A percentile compares a stretch with the other conserved stretches of the same genome.
Evolutionary conservation across 768 basidiomycete species (phyloP).

Genomic region (Cystofilobasidium macerans): DNA sequence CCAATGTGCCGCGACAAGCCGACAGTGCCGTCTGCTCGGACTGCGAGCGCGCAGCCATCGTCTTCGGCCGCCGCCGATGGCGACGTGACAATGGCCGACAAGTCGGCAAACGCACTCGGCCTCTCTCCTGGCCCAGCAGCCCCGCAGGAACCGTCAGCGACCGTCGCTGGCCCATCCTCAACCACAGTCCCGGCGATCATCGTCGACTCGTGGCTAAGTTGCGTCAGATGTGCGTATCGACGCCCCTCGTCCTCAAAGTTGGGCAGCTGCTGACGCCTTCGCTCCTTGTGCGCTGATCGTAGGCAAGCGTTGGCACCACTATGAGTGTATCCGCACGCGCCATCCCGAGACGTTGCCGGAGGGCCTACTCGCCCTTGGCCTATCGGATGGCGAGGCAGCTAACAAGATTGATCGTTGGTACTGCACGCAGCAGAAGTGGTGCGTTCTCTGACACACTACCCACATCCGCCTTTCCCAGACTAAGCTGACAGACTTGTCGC

Average conservation of each 20-base stretch:
- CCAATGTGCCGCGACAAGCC: background rate
- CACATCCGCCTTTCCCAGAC: background rate
- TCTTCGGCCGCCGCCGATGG: too few relatives aligned
- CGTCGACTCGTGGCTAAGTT: background rate
- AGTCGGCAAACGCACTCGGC: too few relatives aligned
- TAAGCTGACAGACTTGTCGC: background rate
- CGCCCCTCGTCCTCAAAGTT: background rate
- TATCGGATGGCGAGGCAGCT: constrained; percentile 1
- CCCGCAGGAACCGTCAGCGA: too few relatives aligned
- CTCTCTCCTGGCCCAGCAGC: too few relatives aligned
- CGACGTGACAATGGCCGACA: too few relatives aligned
- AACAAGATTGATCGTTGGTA: constrained; percentile 24
- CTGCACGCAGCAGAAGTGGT: constrained; percentile 14
- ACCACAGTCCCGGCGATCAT: too few relatives aligned
- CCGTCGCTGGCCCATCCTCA: too few relatives aligned
- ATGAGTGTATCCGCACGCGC: constrained; percentile 9
- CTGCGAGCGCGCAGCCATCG: too few relatives aligned
- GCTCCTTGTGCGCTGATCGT: background rate
- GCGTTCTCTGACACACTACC: background rate
- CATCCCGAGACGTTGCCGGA: background rate
- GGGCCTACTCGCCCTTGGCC: background rate
- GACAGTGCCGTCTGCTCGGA: background rate
- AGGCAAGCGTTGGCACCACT: constrained; percentile 24
- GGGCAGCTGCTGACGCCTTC: background rate
- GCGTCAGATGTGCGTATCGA: background rate